Percentiles rank a stretch among this genome's conserved stretches.
These are phyloP conservation scores for Zopfia rhizophila DNA, from an alignment of 2,329 filamentous ascomycete genomes.

Conservation along the genomic window DNA sequence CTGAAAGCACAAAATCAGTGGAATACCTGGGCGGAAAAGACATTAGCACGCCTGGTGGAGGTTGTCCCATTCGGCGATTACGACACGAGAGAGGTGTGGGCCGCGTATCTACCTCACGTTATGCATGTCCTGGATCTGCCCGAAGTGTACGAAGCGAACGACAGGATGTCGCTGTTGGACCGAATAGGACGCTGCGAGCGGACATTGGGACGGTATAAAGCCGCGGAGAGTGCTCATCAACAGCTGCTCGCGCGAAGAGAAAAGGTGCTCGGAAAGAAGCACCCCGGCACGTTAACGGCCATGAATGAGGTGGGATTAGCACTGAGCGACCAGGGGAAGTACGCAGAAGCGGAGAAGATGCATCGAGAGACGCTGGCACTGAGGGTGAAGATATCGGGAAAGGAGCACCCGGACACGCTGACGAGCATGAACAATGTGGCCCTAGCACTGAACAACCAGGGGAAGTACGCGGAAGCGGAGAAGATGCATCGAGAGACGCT, in stretches of 20 bases:
- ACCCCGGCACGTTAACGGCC: constrained; percentile 16
- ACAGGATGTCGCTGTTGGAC: not conserved
- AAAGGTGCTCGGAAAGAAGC: constrained; percentile 11
- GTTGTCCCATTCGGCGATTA: constrained; percentile 23
- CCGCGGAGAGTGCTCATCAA: not conserved
- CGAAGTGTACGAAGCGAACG: not conserved
- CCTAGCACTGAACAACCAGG: no score
- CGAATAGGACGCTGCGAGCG: constrained; percentile 1
- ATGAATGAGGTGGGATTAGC: constrained; percentile 26
- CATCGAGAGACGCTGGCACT: no score
- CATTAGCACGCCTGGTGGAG: constrained; percentile 24
- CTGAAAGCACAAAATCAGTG: constrained; percentile 24
- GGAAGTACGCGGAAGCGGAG: no score
- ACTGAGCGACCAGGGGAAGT: constrained; percentile 21
- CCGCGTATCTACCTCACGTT: not conserved
- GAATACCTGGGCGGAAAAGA: constrained; percentile 12
- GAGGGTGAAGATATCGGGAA: no score
- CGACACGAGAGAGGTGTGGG: not conserved
- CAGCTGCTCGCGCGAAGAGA: not conserved
- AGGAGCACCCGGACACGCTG: no score
- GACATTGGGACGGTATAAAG: constrained; percentile 1
- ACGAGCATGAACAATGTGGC: no score
- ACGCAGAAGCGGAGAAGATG: constrained; percentile 5
- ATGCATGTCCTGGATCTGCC: constrained; percentile 10
- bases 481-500: no score